These are phyloP conservation scores for Vitellaria paradoxa DNA, from an alignment of 179 eudicot genomes.

Conservation along the genomic window DNA sequence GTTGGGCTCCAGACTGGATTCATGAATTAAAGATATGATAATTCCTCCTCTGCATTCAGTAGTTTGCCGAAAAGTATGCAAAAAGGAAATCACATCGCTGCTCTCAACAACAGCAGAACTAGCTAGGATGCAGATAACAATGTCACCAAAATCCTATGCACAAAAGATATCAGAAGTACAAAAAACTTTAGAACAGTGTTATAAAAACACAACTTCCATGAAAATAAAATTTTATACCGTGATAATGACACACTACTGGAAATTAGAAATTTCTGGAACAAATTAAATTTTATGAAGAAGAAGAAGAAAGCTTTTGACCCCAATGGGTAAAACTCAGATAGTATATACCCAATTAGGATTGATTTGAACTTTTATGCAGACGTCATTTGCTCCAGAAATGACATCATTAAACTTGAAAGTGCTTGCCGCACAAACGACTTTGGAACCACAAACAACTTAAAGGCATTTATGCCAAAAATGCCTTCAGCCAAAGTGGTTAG, in stretches of 20 bases:
- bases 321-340: no score
- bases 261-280: background rate
- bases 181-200: constrained; percentile 3
- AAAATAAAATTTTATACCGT: background rate
- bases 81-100: constrained; percentile 41
- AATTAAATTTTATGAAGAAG: background rate
- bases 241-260: background rate
- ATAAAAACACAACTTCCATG: background rate
- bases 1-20: constrained; percentile 59
- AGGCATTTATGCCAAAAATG: no score
- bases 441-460: no score
- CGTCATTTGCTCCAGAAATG: no score
- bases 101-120: constrained; percentile 51
- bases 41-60: constrained; percentile 59
- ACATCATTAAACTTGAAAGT: no score
- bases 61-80: constrained; percentile 49
- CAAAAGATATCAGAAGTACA: background rate
- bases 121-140: constrained; percentile 61
- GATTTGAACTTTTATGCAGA: no score
- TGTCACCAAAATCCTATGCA: constrained; percentile 56
- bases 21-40: constrained; percentile 53
- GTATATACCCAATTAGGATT: no score
- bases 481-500: no score
- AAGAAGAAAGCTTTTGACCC: no score
- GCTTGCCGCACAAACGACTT: no score